Evolutionary conservation across 768 basidiomycete species (phyloP), one percentile per base, ranked within the genome.

Genomic region (Mycena leptocephala): DNA sequence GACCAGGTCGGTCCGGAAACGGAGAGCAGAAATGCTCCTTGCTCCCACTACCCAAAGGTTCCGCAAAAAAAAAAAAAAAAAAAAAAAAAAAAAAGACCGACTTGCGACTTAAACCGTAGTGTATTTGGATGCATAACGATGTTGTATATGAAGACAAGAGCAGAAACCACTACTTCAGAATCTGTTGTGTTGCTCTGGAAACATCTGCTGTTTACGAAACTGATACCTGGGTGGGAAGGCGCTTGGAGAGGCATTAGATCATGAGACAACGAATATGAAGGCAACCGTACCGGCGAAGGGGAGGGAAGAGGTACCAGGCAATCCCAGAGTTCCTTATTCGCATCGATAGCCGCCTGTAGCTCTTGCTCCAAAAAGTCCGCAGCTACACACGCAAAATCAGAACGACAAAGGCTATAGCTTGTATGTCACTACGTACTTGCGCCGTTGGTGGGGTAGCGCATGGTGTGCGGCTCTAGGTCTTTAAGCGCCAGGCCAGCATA

Each of bases 381-480:
- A 3, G 18, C 66, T 67, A 16, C 6, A 26, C 48, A 37, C n/a
- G 33, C 8, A 53, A 24, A 67, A 55, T 67, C 33, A 66, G 65
- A 55, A 55, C 66, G 37, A 53, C 14, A 16, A 55, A 37, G 35
- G 48, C 51, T 53, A 55, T 26, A 26, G 39, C 30, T 66, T 39
- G 48, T 33, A 39, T 67, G 66, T 24, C 43, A 35, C 64, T 26
- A 67, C 66, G 33, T 39, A 55, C 66, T 26, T 53, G 66, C 66
- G 8, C 66, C 33, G n/a, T 67, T 24, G n/a, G 66, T 67, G 33
- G 66, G 66, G 51, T 67, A 67, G 32, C 33, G 48, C 30, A 67
- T 67, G 0, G 66, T 67, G 22, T 26, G 32, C 66, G 11, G 9
- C 51, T 67, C 37, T 5, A 24, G 13, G 33, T 67, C 66, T 6